Conservation (phyloP, 2,329 filamentous ascomycete species). For the Thyridium curvatum region DNA sequence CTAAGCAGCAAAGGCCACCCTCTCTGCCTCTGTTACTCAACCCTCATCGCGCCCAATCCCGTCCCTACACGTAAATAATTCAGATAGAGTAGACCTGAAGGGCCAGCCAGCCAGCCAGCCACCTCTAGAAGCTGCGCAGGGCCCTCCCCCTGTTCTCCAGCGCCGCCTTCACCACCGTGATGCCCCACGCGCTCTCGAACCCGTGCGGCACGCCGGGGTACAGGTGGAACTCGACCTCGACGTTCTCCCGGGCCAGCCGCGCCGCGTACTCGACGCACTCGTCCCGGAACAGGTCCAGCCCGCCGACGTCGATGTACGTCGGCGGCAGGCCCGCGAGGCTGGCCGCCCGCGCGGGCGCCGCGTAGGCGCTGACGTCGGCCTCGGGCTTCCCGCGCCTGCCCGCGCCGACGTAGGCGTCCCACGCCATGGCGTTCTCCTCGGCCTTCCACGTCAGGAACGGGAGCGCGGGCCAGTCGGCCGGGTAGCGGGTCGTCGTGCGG, state of each 20-base stretch:
- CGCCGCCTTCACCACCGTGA: slow-evolving; percentile 13
- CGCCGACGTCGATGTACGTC: slow-evolving; percentile 30
- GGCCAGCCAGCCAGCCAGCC: no score
- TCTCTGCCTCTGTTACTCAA: no score
- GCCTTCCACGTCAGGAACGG: slow-evolving; percentile 14
- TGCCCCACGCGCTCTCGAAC: slow-evolving; percentile 17
- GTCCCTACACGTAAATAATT: no score
- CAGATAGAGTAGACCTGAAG: no score
- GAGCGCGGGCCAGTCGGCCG: slow-evolving; percentile 8
- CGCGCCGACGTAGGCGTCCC: slow-evolving; percentile 17
- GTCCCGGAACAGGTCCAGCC: slow-evolving; percentile 29
- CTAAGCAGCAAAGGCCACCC: no score
- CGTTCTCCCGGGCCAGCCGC: slow-evolving; percentile 20
- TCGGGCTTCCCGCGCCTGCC: slow-evolving; percentile 1
- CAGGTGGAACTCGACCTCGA: slow-evolving; percentile 31
- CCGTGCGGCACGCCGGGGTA: slow-evolving; percentile 33
- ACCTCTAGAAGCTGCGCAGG: slow-evolving; percentile 1
- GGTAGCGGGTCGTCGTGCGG: slow-evolving; percentile 10
- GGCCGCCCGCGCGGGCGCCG: slow-evolving; percentile 14
- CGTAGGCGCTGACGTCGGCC: slow-evolving; percentile 10
- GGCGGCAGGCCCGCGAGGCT: slow-evolving; percentile 21
- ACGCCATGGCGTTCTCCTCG: slow-evolving; percentile 13
- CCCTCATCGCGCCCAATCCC: no score
- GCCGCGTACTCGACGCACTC: slow-evolving; percentile 24
- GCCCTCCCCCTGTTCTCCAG: slow-evolving; percentile 13